Evolutionary conservation across 768 basidiomycete species (phyloP).

Genomic region (Russula ochroleuca): DNA sequence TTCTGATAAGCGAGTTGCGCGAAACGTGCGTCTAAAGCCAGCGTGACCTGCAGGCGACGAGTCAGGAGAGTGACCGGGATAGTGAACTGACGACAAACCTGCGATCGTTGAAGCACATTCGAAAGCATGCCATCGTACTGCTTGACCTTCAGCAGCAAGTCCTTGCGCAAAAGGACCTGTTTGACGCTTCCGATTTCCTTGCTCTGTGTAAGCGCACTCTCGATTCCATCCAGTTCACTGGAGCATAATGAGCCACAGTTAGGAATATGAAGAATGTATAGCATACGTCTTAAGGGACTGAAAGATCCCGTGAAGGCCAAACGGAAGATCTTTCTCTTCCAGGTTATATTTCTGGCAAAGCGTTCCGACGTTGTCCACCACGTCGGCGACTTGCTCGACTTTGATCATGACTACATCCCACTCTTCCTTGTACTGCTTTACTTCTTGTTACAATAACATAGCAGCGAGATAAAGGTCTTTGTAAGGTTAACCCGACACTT

Average conservation of each 20-base stretch:
- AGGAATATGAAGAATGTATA: not conserved
- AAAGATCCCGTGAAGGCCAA: not conserved
- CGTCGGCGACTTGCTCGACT: not conserved
- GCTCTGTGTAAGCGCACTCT: not conserved
- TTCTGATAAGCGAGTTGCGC: not conserved
- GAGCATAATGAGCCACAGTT: not conserved
- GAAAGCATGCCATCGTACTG: conserved; percentile 1
- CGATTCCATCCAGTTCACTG: conserved; percentile 7
- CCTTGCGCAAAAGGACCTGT: not conserved
- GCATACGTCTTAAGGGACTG: not conserved
- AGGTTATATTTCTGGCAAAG: not conserved
- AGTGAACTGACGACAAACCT: not conserved
- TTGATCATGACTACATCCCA: not conserved
- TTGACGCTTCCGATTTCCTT: not conserved
- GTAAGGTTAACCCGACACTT: not conserved
- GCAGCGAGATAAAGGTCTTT: not conserved
- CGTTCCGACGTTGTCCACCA: not conserved
- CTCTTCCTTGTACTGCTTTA: conserved; percentile 1
- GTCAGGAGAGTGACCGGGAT: not conserved
- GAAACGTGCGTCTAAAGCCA: not conserved
- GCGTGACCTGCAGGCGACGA: not conserved
- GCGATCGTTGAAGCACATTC: not conserved
- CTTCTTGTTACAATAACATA: not conserved
- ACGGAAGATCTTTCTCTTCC: not conserved
- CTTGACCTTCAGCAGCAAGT: conserved; percentile 8